Evolutionary conservation across 2,329 filamentous ascomycete species (phyloP).

Genomic region (Coniochaeta ligniaria): DNA sequence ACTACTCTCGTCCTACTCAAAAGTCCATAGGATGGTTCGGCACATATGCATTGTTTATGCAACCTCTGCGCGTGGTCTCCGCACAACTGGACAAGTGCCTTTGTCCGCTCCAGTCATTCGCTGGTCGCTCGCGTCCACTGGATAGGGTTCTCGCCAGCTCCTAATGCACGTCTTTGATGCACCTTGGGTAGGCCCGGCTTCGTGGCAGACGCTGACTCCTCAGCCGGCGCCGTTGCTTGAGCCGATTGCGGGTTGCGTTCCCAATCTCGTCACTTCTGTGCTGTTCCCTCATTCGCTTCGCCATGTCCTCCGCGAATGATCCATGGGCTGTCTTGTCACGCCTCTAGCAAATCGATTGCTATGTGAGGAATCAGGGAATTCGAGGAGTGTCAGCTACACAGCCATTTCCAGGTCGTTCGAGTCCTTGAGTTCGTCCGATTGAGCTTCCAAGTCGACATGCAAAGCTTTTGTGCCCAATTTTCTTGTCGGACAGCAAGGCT

Average conservation of each 20-base stretch:
- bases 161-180: conserved; percentile 13
- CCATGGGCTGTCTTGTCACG: neutral
- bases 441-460: neutral
- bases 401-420: neutral
- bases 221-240: conserved; percentile 4
- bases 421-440: neutral
- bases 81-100: neutral
- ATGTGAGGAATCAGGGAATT: neutral
- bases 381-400: neutral
- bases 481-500: neutral
- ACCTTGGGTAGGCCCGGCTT: conserved; percentile 14
- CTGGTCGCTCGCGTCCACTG: neutral
- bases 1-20: neutral
- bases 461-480: neutral
- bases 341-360: neutral
- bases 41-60: neutral
- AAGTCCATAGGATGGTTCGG: neutral
- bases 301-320: neutral
- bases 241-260: neutral
- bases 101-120: neutral
- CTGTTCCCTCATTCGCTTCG: neutral
- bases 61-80: neutral
- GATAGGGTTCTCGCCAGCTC: conserved; percentile 5
- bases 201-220: conserved; percentile 22
- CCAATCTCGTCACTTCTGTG: conserved; percentile 1